Percentiles rank a stretch among this genome's conserved stretches.
These are phyloP conservation scores for Epichloe festucae DNA, from an alignment of 2,329 filamentous ascomycete species.

Conservation along the genomic window DNA sequence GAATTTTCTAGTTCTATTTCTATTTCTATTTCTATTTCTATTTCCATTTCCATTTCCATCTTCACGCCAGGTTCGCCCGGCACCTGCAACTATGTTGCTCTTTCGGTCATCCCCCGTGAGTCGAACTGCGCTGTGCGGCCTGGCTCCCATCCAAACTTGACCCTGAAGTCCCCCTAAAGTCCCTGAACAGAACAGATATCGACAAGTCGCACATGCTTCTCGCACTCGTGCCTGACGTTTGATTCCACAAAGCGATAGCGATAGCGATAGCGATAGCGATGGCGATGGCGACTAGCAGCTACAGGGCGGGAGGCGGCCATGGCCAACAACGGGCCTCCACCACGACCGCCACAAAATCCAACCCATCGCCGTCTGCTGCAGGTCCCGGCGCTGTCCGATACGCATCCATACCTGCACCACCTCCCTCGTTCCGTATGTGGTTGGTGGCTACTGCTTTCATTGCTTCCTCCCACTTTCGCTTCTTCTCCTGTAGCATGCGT, in stretches of 20 bases:
- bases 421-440: constrained; percentile 39
- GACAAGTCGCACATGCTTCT: too few relatives aligned
- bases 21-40: too few relatives aligned
- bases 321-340: neutral
- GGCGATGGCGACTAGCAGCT: neutral
- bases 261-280: neutral
- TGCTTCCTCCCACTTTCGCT: neutral
- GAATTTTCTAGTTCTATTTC: too few relatives aligned
- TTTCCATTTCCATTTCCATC: too few relatives aligned
- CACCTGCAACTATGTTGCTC: neutral
- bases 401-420: constrained; percentile 24
- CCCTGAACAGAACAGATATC: neutral
- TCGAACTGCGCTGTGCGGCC: neutral
- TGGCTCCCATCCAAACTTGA: too few relatives aligned
- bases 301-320: neutral
- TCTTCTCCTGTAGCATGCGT: too few relatives aligned
- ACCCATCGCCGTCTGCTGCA: constrained; percentile 1
- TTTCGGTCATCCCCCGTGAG: neutral
- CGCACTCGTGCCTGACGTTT: neutral
- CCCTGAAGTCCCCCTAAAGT: too few relatives aligned
- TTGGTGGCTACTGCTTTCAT: neutral
- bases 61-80: too few relatives aligned
- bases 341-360: neutral
- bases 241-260: neutral
- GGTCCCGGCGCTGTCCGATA: constrained; percentile 2